A percentile compares a stretch with the other conserved stretches of the same genome.
phyloP scores from a whole-genome alignment of 441 rosid species.

The Gossypium schwendimanii region DNA sequence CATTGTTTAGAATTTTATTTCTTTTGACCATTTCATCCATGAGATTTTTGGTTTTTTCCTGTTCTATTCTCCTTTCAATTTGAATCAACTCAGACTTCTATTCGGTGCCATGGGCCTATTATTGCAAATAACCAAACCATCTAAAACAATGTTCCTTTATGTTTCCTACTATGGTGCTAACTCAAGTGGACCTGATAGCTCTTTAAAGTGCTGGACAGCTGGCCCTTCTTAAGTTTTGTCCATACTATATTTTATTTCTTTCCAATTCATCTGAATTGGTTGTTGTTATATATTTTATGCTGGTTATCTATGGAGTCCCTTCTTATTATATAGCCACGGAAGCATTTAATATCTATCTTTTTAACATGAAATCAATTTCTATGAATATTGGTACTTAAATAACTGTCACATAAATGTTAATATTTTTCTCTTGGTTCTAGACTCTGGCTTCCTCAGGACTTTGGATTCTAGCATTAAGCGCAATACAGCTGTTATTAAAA shows the following conservation, averaged over 20 bases:
- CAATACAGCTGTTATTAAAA: conserved; percentile 85
- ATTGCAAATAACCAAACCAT: not conserved
- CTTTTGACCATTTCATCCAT: not conserved
- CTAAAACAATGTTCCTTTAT: not conserved
- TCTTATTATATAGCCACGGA: not conserved
- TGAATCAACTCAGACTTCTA: not conserved
- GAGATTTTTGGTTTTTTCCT: not conserved
- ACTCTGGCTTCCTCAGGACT: conserved; percentile 79
- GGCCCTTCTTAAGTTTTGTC: not conserved
- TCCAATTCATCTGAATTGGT: not conserved
- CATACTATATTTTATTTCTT: not conserved
- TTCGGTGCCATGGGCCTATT: not conserved
- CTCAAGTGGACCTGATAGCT: not conserved
- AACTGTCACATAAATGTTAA: conserved; percentile 22
- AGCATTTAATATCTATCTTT: not conserved
- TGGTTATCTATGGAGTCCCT: not conserved
- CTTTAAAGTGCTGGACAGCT: not conserved
- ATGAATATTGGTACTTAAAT: not conserved
- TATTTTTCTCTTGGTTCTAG: conserved; percentile 38
- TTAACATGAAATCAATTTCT: not conserved
- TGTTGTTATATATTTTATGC: not conserved
- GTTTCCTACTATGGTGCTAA: not conserved
- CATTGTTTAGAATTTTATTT: not conserved
- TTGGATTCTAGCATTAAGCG: conserved; percentile 95
- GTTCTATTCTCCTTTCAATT: not conserved